phyloP scores from a whole-genome alignment of 768 basidiomycete species.

The Butyriboletus loyo region DNA sequence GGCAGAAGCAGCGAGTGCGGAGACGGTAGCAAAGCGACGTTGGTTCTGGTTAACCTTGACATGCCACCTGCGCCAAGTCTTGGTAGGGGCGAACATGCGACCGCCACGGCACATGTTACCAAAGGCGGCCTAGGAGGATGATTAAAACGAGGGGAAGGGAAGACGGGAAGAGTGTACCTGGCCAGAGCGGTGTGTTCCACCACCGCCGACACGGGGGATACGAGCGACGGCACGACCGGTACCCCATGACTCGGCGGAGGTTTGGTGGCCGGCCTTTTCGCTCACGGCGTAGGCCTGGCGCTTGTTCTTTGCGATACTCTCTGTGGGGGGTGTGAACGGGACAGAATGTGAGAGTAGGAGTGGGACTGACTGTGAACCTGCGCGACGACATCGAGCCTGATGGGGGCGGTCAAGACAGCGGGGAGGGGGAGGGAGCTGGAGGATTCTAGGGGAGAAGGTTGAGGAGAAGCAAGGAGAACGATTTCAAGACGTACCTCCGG shows the following conservation, averaged over 20 bases:
- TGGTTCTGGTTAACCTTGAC: conserved; percentile 99
- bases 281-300: conserved; percentile 96
- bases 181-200: conserved; percentile 97
- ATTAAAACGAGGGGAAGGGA: background rate
- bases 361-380: conserved; percentile 95
- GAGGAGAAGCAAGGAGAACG: background rate
- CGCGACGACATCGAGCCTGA: conserved; percentile 96
- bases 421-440: conserved; percentile 90
- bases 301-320: conserved; percentile 97
- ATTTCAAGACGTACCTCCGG: conserved; percentile 39
- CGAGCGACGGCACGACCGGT: conserved; percentile 99
- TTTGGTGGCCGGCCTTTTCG: conserved; percentile 98
- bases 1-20: conserved; percentile 96
- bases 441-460: conserved; percentile 52
- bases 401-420: conserved; percentile 96
- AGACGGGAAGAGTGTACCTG: conserved; percentile 49
- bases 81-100: conserved; percentile 99
- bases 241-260: conserved; percentile 99
- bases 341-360: background rate
- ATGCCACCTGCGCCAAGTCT: conserved; percentile 99
- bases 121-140: conserved; percentile 76
- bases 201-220: conserved; percentile 99
- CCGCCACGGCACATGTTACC: conserved; percentile 99
- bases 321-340: conserved; percentile 40
- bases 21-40: conserved; percentile 95